phyloP scores from a whole-genome alignment of 1,284 basidiomycete genomes.

The Ganoderma lingzhi region DNA sequence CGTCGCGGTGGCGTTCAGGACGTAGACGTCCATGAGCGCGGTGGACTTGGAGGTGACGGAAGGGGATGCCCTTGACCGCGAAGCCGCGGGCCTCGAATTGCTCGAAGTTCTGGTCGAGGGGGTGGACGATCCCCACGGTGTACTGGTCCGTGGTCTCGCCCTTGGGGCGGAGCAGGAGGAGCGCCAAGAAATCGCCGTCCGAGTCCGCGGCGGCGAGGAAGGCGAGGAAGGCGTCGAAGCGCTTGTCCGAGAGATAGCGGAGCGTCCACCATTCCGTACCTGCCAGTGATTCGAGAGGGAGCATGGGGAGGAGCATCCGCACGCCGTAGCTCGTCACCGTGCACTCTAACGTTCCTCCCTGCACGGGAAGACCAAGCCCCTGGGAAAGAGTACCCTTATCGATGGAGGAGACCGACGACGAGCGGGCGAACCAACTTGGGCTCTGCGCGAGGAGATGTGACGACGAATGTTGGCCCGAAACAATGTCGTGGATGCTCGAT shows the following conservation, averaged over 20 bases:
- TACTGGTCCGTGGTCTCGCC: neutral
- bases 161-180: neutral
- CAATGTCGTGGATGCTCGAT: neutral
- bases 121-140: constrained; percentile 2
- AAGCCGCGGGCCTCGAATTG: constrained; percentile 2
- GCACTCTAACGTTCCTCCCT: neutral
- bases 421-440: neutral
- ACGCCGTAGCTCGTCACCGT: constrained; percentile 3
- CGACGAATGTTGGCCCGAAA: neutral
- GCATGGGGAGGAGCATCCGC: constrained; percentile 1
- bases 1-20: neutral
- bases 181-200: neutral
- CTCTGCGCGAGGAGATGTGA: constrained; percentile 1
- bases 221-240: neutral
- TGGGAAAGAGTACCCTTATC: neutral
- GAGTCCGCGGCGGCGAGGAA: neutral
- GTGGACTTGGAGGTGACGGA: neutral
- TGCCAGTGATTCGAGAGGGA: neutral
- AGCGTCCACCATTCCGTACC: constrained; percentile 1
- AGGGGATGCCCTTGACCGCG: neutral
- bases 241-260: constrained; percentile 1
- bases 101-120: neutral
- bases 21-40: constrained; percentile 1
- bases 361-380: neutral
- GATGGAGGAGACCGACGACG: neutral